Evolutionary conservation across 2,329 filamentous ascomycete species (phyloP).

Genomic region (Alternaria panax): DNA sequence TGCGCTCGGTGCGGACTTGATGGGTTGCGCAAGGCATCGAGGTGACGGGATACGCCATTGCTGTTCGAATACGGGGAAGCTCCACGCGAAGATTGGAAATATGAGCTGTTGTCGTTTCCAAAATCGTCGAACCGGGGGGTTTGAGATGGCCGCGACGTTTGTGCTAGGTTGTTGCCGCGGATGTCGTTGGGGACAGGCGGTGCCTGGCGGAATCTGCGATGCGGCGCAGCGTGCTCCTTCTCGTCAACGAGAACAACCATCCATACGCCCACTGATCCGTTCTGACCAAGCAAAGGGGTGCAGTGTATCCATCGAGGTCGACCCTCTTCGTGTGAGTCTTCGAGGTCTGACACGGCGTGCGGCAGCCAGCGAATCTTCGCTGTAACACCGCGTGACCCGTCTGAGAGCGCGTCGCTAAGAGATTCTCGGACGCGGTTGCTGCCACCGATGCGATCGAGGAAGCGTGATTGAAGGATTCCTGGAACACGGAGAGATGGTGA

Average conservation of each 20-base stretch:
- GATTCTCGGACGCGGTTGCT: constrained; percentile 61
- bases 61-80: constrained; percentile 4
- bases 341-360: constrained; percentile 44
- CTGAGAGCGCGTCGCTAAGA: constrained; percentile 66
- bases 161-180: constrained; percentile 17
- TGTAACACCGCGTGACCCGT: constrained; percentile 72
- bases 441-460: constrained; percentile 59
- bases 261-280: constrained; percentile 76
- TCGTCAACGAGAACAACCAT: constrained; percentile 77
- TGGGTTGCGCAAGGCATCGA: constrained; percentile 17
- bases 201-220: constrained; percentile 40
- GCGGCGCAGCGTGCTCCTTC: constrained; percentile 33
- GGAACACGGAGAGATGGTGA: constrained; percentile 59
- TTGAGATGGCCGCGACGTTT: background rate
- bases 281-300: constrained; percentile 72
- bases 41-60: constrained; percentile 9
- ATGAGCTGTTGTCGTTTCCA: constrained; percentile 13
- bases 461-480: constrained; percentile 58
- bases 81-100: background rate
- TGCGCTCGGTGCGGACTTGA: constrained; percentile 13
- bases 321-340: constrained; percentile 62
- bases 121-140: constrained; percentile 13
- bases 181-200: constrained; percentile 42
- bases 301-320: constrained; percentile 78
- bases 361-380: constrained; percentile 75